phyloP scores from a whole-genome alignment of 768 basidiomycete species.

The Calocera viscosa region DNA sequence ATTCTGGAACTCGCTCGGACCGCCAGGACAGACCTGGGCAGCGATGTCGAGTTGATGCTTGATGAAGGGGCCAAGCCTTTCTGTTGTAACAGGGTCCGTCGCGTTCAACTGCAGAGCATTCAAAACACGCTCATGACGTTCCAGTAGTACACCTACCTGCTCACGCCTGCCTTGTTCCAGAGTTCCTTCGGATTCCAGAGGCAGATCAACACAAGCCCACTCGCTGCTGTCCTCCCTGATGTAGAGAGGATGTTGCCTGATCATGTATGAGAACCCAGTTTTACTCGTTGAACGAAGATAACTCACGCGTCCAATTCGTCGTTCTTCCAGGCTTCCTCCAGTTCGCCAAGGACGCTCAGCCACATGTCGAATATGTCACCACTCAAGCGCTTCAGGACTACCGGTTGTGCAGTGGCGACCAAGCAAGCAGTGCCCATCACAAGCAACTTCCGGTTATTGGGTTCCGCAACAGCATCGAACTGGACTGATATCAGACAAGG shows the following conservation, averaged over 20 bases:
- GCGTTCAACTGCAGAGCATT: constrained; percentile 46
- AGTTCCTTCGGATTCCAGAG: constrained; percentile 53
- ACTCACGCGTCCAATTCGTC: constrained; percentile 21
- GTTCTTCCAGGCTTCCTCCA: constrained; percentile 52
- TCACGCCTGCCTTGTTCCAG: constrained; percentile 66
- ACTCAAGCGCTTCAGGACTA: constrained; percentile 58
- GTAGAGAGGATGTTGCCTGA: constrained; percentile 4
- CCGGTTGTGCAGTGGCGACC: constrained; percentile 58
- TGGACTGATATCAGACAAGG: constrained; percentile 25
- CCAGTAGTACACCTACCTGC: constrained; percentile 37
- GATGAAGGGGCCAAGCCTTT: constrained; percentile 50
- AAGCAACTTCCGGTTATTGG: constrained; percentile 66
- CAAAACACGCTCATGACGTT: neutral
- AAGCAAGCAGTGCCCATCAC: constrained; percentile 73
- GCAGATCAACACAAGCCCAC: constrained; percentile 43
- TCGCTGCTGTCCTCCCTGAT: constrained; percentile 51
- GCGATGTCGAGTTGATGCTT: constrained; percentile 49
- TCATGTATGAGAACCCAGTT: neutral
- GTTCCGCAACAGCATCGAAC: constrained; percentile 88
- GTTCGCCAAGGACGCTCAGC: constrained; percentile 78
- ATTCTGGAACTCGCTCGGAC: constrained; percentile 45
- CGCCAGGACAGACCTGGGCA: constrained; percentile 42
- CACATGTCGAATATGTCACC: constrained; percentile 75
- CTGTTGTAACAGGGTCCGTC: constrained; percentile 56
- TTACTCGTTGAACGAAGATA: neutral